phyloP scores from a whole-genome alignment of 768 basidiomycete genomes.

The Boletus huronensis region DNA sequence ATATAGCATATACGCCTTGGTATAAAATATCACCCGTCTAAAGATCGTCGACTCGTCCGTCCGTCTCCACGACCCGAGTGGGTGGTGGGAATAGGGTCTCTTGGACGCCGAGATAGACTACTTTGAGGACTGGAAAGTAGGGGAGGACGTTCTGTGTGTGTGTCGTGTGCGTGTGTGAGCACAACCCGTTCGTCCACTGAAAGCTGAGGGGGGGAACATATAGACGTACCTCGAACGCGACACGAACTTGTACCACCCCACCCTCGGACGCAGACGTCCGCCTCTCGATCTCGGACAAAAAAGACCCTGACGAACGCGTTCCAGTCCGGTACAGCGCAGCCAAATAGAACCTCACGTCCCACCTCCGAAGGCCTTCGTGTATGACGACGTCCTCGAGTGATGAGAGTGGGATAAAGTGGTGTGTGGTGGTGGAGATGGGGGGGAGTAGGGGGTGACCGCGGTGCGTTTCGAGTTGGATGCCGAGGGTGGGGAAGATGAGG shows the following conservation, averaged over 20 bases:
- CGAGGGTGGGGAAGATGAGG: slow-evolving; percentile 60
- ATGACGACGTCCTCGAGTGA: slow-evolving; percentile 61
- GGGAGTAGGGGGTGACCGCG: slow-evolving; percentile 46
- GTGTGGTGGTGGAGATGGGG: slow-evolving; percentile 28
- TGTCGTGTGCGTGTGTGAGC: not conserved
- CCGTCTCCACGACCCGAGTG: not conserved
- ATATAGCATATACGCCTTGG: not conserved
- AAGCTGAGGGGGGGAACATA: no score
- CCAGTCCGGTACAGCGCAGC: slow-evolving; percentile 37
- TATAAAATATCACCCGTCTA: no score
- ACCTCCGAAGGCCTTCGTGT: slow-evolving; percentile 68
- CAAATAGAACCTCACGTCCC: slow-evolving; percentile 71
- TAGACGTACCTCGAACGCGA: slow-evolving; percentile 55
- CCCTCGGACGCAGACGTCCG: no score
- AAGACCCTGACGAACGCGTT: not conserved
- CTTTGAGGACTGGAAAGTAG: slow-evolving; percentile 53
- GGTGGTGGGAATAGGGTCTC: slow-evolving; percentile 33
- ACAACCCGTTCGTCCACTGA: no score
- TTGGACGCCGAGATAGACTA: slow-evolving; percentile 62
- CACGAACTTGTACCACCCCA: slow-evolving; percentile 38
- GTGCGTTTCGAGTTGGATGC: slow-evolving; percentile 73
- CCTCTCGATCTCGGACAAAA: no score
- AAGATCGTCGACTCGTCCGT: no score
- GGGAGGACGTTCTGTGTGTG: slow-evolving; percentile 58
- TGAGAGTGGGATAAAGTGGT: slow-evolving; percentile 58